These are phyloP conservation scores for Lachnellula subtilissima DNA, from an alignment of 2,329 filamentous ascomycete genomes.

Conservation along the genomic window DNA sequence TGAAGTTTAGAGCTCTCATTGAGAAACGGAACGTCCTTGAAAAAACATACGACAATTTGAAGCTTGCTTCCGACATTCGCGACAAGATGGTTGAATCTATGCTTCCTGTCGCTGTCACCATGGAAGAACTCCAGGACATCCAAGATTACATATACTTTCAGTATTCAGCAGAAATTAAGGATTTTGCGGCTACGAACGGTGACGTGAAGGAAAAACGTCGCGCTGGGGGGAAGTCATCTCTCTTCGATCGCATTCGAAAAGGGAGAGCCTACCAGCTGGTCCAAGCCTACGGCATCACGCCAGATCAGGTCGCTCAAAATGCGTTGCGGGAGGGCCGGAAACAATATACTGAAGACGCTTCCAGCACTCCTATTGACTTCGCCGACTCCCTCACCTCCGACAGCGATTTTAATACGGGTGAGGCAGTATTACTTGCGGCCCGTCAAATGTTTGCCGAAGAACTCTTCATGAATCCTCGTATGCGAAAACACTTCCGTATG, in stretches of 20 bases:
- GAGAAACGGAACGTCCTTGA: slow-evolving; percentile 88
- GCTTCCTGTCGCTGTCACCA: slow-evolving; percentile 71
- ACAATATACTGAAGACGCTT: slow-evolving; percentile 78
- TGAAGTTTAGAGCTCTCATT: slow-evolving; percentile 88
- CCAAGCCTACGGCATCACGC: slow-evolving; percentile 81
- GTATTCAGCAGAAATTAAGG: slow-evolving; percentile 78
- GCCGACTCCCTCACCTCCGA: slow-evolving; percentile 72
- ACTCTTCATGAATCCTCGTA: slow-evolving; percentile 77
- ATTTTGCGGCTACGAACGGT: slow-evolving; percentile 61
- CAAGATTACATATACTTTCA: slow-evolving; percentile 97
- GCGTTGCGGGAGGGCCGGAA: slow-evolving; percentile 73
- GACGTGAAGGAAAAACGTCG: slow-evolving; percentile 64
- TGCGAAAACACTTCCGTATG: slow-evolving; percentile 80
- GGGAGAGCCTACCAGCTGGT: slow-evolving; percentile 78
- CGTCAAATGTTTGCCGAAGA: slow-evolving; percentile 90
- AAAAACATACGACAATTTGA: slow-evolving; percentile 71
- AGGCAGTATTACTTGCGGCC: slow-evolving; percentile 71
- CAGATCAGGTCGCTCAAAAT: slow-evolving; percentile 85
- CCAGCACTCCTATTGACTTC: slow-evolving; percentile 75
- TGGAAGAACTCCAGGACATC: slow-evolving; percentile 94
- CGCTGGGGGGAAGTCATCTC: slow-evolving; percentile 73
- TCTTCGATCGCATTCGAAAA: slow-evolving; percentile 80
- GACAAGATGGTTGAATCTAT: slow-evolving; percentile 79
- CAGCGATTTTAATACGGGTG: slow-evolving; percentile 68
- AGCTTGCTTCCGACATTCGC: slow-evolving; percentile 52